Evolutionary conservation across 2,329 filamentous ascomycete species (phyloP), one percentile per base, ranked within the genome.

Genomic region (Arthrobotrys sinensis): DNA sequence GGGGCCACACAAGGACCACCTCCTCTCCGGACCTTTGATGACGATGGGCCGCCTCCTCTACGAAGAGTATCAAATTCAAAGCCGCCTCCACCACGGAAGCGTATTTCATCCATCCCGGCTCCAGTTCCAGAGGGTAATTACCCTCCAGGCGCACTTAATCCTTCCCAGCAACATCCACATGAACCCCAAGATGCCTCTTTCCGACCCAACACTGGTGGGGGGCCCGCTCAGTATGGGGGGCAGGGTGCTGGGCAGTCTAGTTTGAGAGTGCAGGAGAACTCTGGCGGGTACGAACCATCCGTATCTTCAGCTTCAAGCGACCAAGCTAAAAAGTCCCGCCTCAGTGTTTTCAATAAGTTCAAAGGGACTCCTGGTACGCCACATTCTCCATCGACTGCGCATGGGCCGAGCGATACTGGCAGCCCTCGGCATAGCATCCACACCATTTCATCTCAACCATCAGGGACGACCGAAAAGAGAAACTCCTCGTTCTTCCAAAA

Each of bases 61-160:
- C 63, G 75, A 79, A 72, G 75, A 38, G 52, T 79, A 48, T 79
- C 75, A 24, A 79, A 46, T 16, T 79, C 75, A 14, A 79, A 69
- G 38, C 75, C 75, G 5, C 75, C 68, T 8, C 75, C 75, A 10
- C 62, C 67, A 4, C 75, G 75, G 12, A 64, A 70, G 45, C 46
- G 73, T 32, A 77, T 62, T 53, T 62, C 73, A 21, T 71, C 65
- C 1, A 77, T 77, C 16, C 73, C 73, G 0, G 48, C 66, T 8
- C 60, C 73, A 3, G 73, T 77, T 16, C 73, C 55, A 24, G 73
- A 77, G 40, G 66, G 66, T 12, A 48, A 21, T 28, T 63, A 66
- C 8, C 66, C 57, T 34, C 60, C 73, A 1, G 43, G 66, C n/a
- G 21, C 45, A 12, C 67, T 60, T n/a, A 48, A 66, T n/a, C 21